Conservation (phyloP, 2,329 filamentous ascomycete species). For the Emmonsiellopsis sp. region DNA sequence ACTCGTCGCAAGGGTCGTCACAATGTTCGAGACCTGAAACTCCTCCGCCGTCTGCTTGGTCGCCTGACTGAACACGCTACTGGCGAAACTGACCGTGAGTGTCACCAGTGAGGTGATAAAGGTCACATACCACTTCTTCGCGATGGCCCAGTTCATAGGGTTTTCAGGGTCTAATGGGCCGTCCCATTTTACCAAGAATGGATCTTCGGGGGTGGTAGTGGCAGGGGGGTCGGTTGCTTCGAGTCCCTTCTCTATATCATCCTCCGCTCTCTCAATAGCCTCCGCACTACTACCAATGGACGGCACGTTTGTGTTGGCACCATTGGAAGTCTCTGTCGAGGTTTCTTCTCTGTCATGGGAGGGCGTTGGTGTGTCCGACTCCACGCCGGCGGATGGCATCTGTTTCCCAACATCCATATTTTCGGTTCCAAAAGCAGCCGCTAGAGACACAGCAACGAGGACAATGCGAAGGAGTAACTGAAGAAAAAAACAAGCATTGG, state of each 20-base stretch:
- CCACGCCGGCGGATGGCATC: too few species aligned
- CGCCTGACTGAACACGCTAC: conserved; percentile 38
- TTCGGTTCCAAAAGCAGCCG: too few species aligned
- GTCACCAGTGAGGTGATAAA: conserved; percentile 34
- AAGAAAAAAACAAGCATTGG: too few species aligned
- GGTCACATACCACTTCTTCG: conserved; percentile 36
- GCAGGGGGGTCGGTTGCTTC: not conserved
- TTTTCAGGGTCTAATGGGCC: conserved; percentile 1
- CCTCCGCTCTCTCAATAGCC: too few species aligned
- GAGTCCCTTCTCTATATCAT: not conserved
- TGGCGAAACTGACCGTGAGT: conserved; percentile 41
- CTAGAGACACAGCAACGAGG: too few species aligned
- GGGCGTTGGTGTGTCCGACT: too few species aligned
- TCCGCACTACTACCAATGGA: not conserved
- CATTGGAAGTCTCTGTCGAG: too few species aligned
- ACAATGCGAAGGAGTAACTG: too few species aligned
- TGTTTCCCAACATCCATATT: too few species aligned
- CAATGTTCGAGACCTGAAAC: conserved; percentile 39
- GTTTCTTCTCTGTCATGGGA: too few species aligned
- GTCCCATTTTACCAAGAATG: conserved; percentile 1
- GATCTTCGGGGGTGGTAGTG: not conserved
- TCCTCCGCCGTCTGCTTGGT: conserved; percentile 30
- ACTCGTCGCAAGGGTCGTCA: conserved; percentile 42
- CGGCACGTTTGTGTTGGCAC: too few species aligned
- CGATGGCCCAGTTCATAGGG: conserved; percentile 4